Evolutionary conservation across 805 yeast species (phyloP), one percentile per base, ranked within the genome.

Genomic region (Zygoascus flipseniorum): DNA sequence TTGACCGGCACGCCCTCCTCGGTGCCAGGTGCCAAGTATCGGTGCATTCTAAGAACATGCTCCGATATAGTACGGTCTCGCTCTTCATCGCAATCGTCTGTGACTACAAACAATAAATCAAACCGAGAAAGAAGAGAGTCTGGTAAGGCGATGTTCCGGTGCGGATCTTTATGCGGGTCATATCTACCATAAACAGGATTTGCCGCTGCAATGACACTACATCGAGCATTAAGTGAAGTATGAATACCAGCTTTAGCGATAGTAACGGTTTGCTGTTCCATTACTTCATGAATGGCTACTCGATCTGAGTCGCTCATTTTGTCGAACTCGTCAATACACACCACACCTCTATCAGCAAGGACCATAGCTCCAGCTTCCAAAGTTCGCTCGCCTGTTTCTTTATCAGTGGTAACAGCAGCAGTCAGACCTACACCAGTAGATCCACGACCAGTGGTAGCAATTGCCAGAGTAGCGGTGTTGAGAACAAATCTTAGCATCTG

Each of bases 401-500:
- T 85, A 70, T 93, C 99, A 1, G 90, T 80, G 6, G 97, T 90
- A 2, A 93, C 99, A 0, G 99, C 99, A 18, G 99, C 99, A 0
- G 99, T 93, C 64, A 93, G 78, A 88, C 99, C 99, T 46, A 93
- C 99, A 69, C 99, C 99, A 1, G 98, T 90, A n/a, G 98, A 92
- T 58, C 99, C 99, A 69, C 96, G 83, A 75, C 99, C 99, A 0
- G 99, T 93, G 0, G 99, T 93, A 28, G 98, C 97, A 61, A 93
- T 89, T 2, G 98, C 98, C 61, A 93, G 75, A 1, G 95, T 76
- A 1, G 99, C 99, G 1, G 98, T 92, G 67, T 92, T 93, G 57
- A 93, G 76, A 18, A 93, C 98, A 66, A 93, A 92, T 59, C 98
- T 79, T 58, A 93, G 77, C 74, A 93, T 83, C 72, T 93, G 99